Conservation (phyloP, 2,329 filamentous ascomycete species). For the Paramyrothecium sp. region DNA sequence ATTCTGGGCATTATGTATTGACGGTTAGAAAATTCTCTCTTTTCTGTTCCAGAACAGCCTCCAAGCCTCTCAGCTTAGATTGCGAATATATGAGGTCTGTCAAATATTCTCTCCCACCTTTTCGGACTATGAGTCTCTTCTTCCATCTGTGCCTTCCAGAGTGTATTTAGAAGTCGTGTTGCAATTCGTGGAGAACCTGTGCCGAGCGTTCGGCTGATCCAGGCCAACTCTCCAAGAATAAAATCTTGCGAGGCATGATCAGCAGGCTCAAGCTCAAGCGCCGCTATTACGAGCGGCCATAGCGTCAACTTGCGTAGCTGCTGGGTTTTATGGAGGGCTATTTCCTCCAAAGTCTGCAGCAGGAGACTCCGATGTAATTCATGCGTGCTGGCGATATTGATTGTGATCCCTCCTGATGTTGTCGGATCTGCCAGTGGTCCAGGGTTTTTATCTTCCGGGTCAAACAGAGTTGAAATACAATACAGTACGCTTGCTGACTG, state of each 20-base stretch:
- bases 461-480: slow-evolving; percentile 13
- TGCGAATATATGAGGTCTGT: background rate
- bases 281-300: slow-evolving; percentile 23
- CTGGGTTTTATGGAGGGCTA: background rate
- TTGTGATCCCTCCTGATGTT: background rate
- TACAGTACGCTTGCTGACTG: slow-evolving; percentile 17
- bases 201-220: background rate
- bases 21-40: too few species aligned
- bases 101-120: background rate
- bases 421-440: background rate
- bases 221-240: background rate
- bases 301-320: slow-evolving; percentile 15
- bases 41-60: too few species aligned
- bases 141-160: background rate
- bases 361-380: slow-evolving; percentile 5
- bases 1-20: too few species aligned
- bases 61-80: too few species aligned
- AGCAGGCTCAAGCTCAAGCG: slow-evolving; percentile 13
- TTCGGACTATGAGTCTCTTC: background rate
- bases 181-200: background rate
- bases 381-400: background rate
- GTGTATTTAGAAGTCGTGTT: background rate
- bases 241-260: slow-evolving; percentile 3
- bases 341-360: slow-evolving; percentile 5
- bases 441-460: background rate